Percentiles rank a stretch among this genome's conserved stretches.
phyloP scores from a whole-genome alignment of 2,329 filamentous ascomycete species.

The Colletotrichum gloeosporioides region DNA sequence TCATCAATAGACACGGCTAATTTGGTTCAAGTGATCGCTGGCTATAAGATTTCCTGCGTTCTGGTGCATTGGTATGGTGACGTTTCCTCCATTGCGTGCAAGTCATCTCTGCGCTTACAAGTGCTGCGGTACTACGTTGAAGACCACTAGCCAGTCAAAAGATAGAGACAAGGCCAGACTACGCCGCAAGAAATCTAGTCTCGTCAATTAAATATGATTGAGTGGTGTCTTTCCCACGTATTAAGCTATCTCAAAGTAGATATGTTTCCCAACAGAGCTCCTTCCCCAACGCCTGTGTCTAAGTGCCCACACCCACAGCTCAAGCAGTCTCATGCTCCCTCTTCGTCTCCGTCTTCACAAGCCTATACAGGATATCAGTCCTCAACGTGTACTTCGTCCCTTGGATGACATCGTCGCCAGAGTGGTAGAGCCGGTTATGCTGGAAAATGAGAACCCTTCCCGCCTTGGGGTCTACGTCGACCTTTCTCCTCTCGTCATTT shows the following conservation, averaged over 20 bases:
- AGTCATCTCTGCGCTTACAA: not conserved
- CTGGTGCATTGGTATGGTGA: too few relatives aligned
- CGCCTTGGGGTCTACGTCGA: constrained; percentile 61
- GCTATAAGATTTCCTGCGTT: rapidly evolving
- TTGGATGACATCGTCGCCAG: constrained; percentile 54
- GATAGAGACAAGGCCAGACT: not conserved
- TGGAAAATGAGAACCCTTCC: constrained; percentile 68
- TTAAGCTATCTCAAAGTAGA: not conserved
- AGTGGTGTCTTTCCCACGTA: not conserved
- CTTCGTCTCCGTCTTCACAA: not conserved
- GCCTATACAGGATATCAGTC: constrained; percentile 56
- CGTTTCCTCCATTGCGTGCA: rapidly evolving
- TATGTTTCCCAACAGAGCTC: rapidly evolving
- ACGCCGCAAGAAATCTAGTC: too few relatives aligned
- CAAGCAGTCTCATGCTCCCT: not conserved
- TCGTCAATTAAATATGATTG: not conserved
- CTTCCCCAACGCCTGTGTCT: not conserved
- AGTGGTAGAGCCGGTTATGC: constrained; percentile 55
- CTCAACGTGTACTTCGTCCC: constrained; percentile 64
- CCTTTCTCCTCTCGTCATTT: constrained; percentile 39
- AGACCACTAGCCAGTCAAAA: not conserved
- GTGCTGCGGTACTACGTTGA: not conserved
- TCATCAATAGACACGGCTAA: not conserved
- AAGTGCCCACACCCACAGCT: not conserved
- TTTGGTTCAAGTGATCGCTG: not conserved